phyloP scores from a whole-genome alignment of 1,284 basidiomycete genomes.

The Vanrija sp. region DNA sequence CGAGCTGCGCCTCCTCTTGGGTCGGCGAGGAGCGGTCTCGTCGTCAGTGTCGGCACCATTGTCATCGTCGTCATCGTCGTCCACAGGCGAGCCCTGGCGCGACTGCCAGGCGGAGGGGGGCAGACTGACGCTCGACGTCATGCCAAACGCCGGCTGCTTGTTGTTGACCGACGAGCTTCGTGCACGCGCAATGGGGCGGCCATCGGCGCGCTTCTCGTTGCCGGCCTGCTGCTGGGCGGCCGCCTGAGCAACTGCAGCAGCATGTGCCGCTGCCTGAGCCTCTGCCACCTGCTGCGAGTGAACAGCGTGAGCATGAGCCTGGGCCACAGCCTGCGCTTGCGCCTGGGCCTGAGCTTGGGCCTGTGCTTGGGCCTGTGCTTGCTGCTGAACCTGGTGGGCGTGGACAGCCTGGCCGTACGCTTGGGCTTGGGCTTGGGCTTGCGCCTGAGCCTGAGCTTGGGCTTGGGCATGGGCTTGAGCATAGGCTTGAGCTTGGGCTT shows the following conservation, averaged over 20 bases:
- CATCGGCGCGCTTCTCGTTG: slow-evolving; percentile 33
- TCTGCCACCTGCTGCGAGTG: neutral
- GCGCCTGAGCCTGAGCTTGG: slow-evolving; percentile 5
- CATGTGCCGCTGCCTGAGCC: neutral
- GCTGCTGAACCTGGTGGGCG: slow-evolving; percentile 28
- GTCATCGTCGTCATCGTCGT: slow-evolving; percentile 35
- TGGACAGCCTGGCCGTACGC: neutral
- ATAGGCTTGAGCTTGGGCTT: slow-evolving; percentile 2
- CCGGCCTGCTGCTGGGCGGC: neutral
- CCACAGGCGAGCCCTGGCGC: slow-evolving; percentile 30
- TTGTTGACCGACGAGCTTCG: slow-evolving; percentile 39
- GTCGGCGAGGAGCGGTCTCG: slow-evolving; percentile 27
- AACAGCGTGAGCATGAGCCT: neutral
- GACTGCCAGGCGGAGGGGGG: slow-evolving; percentile 45
- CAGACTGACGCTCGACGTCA: slow-evolving; percentile 34
- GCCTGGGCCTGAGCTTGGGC: slow-evolving; percentile 1
- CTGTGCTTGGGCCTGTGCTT: slow-evolving; percentile 8
- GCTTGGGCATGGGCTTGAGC: neutral
- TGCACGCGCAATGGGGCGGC: slow-evolving; percentile 35
- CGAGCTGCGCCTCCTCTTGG: slow-evolving; percentile 39
- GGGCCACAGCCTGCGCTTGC: neutral
- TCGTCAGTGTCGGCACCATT: slow-evolving; percentile 38
- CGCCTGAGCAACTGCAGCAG: neutral
- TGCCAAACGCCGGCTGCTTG: slow-evolving; percentile 8
- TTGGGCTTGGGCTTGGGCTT: slow-evolving; percentile 21